These are phyloP conservation scores for Helicocarpus griseus DNA, from an alignment of 2,329 filamentous ascomycete genomes.

Conservation along the genomic window DNA sequence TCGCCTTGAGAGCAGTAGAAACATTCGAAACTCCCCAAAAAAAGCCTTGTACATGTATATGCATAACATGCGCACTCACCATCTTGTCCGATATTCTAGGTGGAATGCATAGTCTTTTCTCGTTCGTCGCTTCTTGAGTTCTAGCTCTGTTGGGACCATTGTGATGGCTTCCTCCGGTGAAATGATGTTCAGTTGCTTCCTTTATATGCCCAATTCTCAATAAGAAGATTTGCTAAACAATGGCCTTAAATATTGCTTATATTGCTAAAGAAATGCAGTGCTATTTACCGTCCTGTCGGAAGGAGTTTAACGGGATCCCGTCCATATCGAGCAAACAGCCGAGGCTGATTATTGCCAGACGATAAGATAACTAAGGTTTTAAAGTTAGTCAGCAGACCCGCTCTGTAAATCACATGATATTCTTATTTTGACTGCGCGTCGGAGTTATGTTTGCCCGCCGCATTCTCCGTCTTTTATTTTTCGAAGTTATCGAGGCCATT, in stretches of 20 bases:
- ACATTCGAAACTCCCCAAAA: too few species aligned
- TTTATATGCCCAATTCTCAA: not conserved
- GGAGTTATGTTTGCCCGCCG: not conserved
- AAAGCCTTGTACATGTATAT: too few species aligned
- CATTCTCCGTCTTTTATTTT: not conserved
- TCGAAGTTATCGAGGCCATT: not conserved
- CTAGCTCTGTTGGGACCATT: conserved; percentile 22
- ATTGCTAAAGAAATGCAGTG: too few species aligned
- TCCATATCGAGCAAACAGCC: too few species aligned
- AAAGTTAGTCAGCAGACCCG: not conserved
- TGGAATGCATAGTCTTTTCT: conserved; percentile 66
- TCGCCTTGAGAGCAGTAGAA: too few species aligned
- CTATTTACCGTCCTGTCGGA: too few species aligned
- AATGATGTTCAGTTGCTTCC: not conserved
- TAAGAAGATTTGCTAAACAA: not conserved
- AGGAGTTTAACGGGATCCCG: too few species aligned
- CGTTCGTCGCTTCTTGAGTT: conserved; percentile 50
- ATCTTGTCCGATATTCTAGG: conserved; percentile 77
- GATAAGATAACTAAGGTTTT: too few species aligned
- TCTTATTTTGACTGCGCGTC: not conserved
- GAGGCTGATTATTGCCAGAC: not conserved
- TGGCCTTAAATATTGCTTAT: too few species aligned
- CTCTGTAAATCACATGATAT: not conserved
- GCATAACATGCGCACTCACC: conserved; percentile 41
- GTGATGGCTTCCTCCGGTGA: not conserved